phyloP scores from a whole-genome alignment of 192 early-diverging fungal genomes.

The Backusella luteola region DNA sequence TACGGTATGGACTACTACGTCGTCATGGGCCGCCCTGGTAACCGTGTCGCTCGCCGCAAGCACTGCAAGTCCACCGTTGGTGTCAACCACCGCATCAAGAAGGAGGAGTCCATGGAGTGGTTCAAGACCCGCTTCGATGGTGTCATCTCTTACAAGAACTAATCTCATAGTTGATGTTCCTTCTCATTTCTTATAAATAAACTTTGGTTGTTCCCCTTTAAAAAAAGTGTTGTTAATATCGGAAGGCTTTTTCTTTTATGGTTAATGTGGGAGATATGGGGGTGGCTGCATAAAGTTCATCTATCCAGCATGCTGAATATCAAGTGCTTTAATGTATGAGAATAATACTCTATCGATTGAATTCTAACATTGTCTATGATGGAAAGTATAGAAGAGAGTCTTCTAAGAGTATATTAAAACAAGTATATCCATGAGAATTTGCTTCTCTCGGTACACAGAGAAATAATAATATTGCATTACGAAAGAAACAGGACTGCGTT shows the following conservation, averaged over 20 bases:
- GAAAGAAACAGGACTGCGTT: not conserved
- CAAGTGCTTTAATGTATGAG: too few species aligned
- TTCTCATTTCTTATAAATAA: not conserved
- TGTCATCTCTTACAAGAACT: conserved; percentile 74
- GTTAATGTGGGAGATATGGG: not conserved
- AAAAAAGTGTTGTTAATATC: not conserved
- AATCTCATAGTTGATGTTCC: conserved; percentile 33
- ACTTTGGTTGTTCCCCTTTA: not conserved
- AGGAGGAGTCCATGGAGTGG: conserved; percentile 95
- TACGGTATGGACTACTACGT: conserved; percentile 74
- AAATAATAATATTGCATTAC: not conserved
- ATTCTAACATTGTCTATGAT: too few species aligned
- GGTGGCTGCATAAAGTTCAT: too few species aligned
- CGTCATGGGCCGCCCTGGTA: conserved; percentile 97
- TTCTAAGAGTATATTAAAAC: too few species aligned
- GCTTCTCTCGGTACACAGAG: too few species aligned
- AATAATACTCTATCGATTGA: too few species aligned
- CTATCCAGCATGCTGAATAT: too few species aligned
- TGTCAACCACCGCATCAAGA: conserved; percentile 86
- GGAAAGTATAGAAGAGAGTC: too few species aligned
- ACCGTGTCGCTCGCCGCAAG: conserved; percentile 94
- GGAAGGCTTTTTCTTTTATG: not conserved
- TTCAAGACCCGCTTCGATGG: conserved; percentile 88
- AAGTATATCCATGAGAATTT: too few species aligned
- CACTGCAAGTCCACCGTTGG: conserved; percentile 82